Evolutionary conservation across 1,284 basidiomycete genomes (phyloP).

Genomic region (Trichosporon ovoides): DNA sequence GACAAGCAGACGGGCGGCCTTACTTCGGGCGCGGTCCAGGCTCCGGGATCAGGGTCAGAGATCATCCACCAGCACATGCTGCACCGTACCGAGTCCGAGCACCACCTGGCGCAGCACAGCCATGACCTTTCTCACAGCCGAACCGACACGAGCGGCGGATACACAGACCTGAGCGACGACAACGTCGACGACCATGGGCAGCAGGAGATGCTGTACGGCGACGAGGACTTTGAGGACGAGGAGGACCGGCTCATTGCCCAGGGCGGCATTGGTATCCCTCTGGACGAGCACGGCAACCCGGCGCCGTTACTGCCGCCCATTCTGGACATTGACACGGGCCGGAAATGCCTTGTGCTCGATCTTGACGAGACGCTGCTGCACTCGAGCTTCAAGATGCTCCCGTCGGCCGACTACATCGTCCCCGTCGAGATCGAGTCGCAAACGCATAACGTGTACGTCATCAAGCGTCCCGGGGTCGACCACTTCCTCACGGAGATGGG

Average conservation of each 20-base stretch:
- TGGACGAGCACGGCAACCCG: slow-evolving; percentile 78
- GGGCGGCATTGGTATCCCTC: slow-evolving; percentile 75
- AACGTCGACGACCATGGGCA: slow-evolving; percentile 47
- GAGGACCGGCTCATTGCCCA: slow-evolving; percentile 72
- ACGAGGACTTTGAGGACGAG: slow-evolving; percentile 61
- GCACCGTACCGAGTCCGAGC: slow-evolving; percentile 35
- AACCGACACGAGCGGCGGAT: slow-evolving; percentile 35
- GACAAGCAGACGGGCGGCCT: slow-evolving; percentile 58
- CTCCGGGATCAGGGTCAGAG: slow-evolving; percentile 60
- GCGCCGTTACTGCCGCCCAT: slow-evolving; percentile 76
- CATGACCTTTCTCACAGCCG: slow-evolving; percentile 22
- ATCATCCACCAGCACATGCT: slow-evolving; percentile 30
- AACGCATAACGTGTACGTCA: slow-evolving; percentile 97
- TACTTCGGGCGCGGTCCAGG: slow-evolving; percentile 63
- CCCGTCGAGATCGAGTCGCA: slow-evolving; percentile 98
- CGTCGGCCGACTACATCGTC: slow-evolving; percentile 94
- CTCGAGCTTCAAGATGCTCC: slow-evolving; percentile 91
- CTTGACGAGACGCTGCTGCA: slow-evolving; percentile 94
- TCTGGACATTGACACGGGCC: slow-evolving; percentile 64
- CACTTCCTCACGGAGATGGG: slow-evolving; percentile 95
- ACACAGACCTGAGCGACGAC: slow-evolving; percentile 39
- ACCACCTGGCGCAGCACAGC: slow-evolving; percentile 11
- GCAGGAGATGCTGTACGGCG: slow-evolving; percentile 49
- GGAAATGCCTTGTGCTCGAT: slow-evolving; percentile 91
- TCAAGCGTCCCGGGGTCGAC: slow-evolving; percentile 97